Base-by-base conservation (phyloP, 1,284 basidiomycete species). In the Rhodotorula sp. region DNA sequence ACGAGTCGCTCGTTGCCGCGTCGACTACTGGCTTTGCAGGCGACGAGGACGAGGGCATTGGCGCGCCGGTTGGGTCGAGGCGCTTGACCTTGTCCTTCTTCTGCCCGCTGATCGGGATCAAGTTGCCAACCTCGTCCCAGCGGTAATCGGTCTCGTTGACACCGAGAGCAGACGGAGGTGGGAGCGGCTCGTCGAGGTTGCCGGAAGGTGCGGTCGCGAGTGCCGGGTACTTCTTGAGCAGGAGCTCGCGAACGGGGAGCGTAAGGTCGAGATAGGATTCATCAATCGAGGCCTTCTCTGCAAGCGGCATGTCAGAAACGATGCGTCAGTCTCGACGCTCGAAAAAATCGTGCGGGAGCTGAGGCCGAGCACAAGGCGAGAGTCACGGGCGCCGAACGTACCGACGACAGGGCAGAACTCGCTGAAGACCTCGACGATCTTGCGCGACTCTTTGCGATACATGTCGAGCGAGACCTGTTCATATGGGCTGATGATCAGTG, bases 181-280 rank as follows among this genome's bases (percentile, higher is more conserved):
- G 97, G 3, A 99, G 83, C 0, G 90, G 87, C 4, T 88, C 90
- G 80, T 98, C 95, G 42, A 89, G 80, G 0, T 91, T 81, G 0
- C 87, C 87, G 2, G 84, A 78, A 0, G 94, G 92, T 1, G 89
- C 85, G 21, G 85, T 78, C 0, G 87, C 84, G 23, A 99, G 87
- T 78, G 92, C 85, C 0, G 95, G 91, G 79, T 90, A 92, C 59
- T 87, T 84, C 65, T 86, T 84, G 4, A 97, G 82, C 1, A 97
- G 81, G 45, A 87, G 83, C 60, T 90, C 86, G 46, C 91, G 88
- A 25, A 91, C 89, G 61, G 90, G 89, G 12, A 85, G 85, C 7
- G 92, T 91, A 68, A 97, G 87, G 80, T 97, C 93, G 70, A 97
- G 88, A 81, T 94, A 97, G 0, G 91, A 92, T 78, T 86, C 85